These are phyloP conservation scores for Rosa rugosa DNA, from an alignment of 306 rosid species.

Conservation along the genomic window DNA sequence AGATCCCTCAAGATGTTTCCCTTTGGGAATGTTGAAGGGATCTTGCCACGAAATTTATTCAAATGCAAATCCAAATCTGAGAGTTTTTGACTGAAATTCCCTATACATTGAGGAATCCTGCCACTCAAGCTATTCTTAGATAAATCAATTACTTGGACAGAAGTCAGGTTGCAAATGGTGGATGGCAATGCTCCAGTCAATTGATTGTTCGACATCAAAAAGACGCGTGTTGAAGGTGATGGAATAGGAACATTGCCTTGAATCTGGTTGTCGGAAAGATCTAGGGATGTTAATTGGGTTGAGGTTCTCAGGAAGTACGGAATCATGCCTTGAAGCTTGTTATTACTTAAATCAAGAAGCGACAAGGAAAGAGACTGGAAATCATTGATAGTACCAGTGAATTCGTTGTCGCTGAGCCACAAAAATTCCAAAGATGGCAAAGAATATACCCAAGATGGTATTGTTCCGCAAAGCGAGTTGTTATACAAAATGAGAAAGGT, in stretches of 20 bases:
- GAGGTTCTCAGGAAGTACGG: not conserved
- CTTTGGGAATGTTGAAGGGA: not conserved
- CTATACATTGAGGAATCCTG: not conserved
- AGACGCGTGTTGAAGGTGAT: not conserved
- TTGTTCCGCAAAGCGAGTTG: slow-evolving; percentile 12
- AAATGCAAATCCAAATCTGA: not conserved
- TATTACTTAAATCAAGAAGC: not conserved
- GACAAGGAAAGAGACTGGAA: not conserved
- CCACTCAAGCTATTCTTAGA: not conserved
- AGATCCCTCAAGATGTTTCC: not conserved
- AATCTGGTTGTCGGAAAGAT: not conserved
- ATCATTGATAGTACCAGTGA: not conserved
- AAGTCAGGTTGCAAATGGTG: not conserved
- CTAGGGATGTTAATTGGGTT: not conserved
- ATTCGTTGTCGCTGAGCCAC: not conserved
- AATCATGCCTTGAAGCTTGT: too few relatives aligned
- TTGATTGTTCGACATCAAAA: not conserved
- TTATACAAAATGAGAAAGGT: accelerated
- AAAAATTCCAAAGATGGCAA: not conserved
- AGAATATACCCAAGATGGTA: slow-evolving; percentile 20
- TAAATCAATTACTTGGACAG: not conserved
- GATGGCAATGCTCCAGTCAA: not conserved
- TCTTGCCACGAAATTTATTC: not conserved
- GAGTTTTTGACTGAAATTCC: not conserved
- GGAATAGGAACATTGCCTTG: slow-evolving; percentile 6